These are phyloP conservation scores for Agapanthus africanus DNA, from an alignment of 106 monocot species.

Conservation along the genomic window DNA sequence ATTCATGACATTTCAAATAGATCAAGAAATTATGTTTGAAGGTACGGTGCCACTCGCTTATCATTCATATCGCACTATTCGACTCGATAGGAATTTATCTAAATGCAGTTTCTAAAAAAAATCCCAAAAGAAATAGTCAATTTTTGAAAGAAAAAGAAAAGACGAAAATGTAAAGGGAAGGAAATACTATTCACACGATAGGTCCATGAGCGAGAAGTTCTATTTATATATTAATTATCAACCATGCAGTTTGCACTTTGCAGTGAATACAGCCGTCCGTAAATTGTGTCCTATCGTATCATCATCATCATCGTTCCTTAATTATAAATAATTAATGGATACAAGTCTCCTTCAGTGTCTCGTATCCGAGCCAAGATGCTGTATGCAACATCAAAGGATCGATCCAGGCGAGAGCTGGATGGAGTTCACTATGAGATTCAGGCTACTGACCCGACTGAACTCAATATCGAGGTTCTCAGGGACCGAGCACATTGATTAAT, in stretches of 20 bases:
- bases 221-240: not conserved
- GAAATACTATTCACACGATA: not conserved
- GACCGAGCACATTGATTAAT: slow-evolving; percentile 25
- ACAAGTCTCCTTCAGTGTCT: slow-evolving; percentile 23
- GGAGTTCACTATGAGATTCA: slow-evolving; percentile 30
- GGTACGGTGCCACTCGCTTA: too few species aligned
- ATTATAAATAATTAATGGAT: not conserved
- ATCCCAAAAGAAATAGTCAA: too few species aligned
- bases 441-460: slow-evolving; percentile 23
- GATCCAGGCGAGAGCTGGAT: slow-evolving; percentile 21
- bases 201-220: not conserved
- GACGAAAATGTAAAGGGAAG: not conserved
- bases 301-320: not conserved
- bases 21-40: too few species aligned
- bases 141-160: not conserved
- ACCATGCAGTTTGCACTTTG: not conserved
- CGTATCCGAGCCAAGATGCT: slow-evolving; percentile 29
- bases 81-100: too few species aligned
- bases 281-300: not conserved
- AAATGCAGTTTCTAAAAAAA: too few species aligned
- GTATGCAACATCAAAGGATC: slow-evolving; percentile 23
- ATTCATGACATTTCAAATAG: too few species aligned
- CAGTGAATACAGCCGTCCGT: not conserved
- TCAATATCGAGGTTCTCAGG: slow-evolving; percentile 21
- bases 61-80: too few species aligned